A percentile compares a stretch with the other conserved stretches of the same genome.
phyloP scores from a whole-genome alignment of 768 basidiomycete species.

The Leccinum broughii region DNA sequence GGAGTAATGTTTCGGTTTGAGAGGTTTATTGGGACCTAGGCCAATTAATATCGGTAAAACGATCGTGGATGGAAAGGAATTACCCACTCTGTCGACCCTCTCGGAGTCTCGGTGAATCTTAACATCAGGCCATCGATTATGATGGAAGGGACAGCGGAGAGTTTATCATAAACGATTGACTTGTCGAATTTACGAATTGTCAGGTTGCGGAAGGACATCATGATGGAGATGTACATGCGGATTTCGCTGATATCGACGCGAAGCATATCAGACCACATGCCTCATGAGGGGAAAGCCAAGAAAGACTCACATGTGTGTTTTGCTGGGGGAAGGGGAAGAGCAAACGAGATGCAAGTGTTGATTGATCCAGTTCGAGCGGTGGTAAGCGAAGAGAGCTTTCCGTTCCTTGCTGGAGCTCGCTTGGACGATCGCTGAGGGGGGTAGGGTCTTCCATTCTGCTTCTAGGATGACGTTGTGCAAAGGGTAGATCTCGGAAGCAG shows the following conservation, averaged over 20 bases:
- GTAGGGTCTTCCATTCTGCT: constrained; percentile 39
- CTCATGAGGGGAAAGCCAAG: neutral
- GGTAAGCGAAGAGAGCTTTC: constrained; percentile 57
- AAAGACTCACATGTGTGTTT: constrained; percentile 56
- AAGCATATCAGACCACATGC: constrained; percentile 2
- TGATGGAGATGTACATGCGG: constrained; percentile 77
- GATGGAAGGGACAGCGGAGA: constrained; percentile 58
- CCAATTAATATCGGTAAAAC: too few relatives aligned
- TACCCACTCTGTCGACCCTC: constrained; percentile 64
- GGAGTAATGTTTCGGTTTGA: too few relatives aligned
- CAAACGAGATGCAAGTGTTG: constrained; percentile 50
- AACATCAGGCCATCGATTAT: constrained; percentile 74
- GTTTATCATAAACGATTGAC: constrained; percentile 52
- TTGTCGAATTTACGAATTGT: constrained; percentile 45
- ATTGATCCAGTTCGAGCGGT: constrained; percentile 69
- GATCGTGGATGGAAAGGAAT: neutral
- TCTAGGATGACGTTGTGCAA: too few relatives aligned
- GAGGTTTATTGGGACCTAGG: too few relatives aligned
- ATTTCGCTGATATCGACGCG: constrained; percentile 55
- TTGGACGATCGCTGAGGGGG: constrained; percentile 53
- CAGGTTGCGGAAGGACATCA: constrained; percentile 67
- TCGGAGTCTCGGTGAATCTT: constrained; percentile 76
- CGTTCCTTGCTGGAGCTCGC: constrained; percentile 51
- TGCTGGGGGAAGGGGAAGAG: constrained; percentile 50
- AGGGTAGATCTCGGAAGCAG: too few relatives aligned